These are phyloP conservation scores for Paulownia fortunei DNA, from an alignment of 257 asterid genomes.

Conservation along the genomic window DNA sequence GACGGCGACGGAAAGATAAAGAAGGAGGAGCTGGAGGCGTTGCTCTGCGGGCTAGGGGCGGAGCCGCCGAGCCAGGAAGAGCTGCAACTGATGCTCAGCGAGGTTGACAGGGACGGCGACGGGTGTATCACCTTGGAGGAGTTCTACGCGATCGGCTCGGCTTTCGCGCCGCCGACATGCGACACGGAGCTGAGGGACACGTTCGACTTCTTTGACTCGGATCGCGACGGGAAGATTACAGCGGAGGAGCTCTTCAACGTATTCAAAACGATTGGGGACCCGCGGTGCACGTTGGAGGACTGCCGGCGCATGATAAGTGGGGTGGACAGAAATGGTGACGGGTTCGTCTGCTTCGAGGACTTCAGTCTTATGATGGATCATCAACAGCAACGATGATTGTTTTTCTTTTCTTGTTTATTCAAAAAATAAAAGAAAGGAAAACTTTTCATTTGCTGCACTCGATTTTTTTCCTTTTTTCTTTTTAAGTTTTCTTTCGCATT, in stretches of 20 bases:
- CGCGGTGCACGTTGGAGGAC: conserved; percentile 81
- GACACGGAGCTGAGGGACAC: conserved; percentile 61
- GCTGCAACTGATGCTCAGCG: conserved; percentile 52
- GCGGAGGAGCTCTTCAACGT: conserved; percentile 77
- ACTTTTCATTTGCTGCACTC: conserved; percentile 21
- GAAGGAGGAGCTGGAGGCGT: conserved; percentile 57
- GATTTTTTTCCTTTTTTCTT: background rate
- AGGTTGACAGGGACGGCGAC: conserved; percentile 75
- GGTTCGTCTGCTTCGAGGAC: conserved; percentile 93
- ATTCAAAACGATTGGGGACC: conserved; percentile 67
- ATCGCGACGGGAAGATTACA: conserved; percentile 80
- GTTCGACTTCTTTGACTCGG: conserved; percentile 81
- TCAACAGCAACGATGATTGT: conserved; percentile 48
- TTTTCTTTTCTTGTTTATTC: conserved; percentile 14
- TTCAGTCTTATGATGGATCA: conserved; percentile 80
- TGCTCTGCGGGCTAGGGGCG: conserved; percentile 60
- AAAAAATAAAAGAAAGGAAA: conserved; percentile 27
- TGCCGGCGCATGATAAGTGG: conserved; percentile 86
- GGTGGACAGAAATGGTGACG: conserved; percentile 77
- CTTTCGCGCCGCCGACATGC: conserved; percentile 61
- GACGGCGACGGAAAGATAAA: conserved; percentile 73
- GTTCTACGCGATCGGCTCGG: conserved; percentile 57
- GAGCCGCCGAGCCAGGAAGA: conserved; percentile 68
- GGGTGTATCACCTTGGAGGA: conserved; percentile 74
- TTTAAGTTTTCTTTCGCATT: background rate